Conservation (phyloP, 441 rosid species). For the Brassica balearica region DNA sequence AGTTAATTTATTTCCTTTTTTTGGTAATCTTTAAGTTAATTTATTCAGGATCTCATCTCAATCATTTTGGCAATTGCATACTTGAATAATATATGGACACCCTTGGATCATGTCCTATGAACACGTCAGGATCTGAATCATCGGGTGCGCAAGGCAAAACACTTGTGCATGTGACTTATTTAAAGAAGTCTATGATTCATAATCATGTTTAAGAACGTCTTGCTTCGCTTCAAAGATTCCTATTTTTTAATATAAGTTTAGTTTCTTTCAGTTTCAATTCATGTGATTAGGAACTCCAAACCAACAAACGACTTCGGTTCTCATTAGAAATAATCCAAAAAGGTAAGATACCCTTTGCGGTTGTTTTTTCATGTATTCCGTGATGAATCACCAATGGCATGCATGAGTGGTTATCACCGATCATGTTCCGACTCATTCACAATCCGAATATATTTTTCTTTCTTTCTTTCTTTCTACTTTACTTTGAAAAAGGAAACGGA, state of each 20-base stretch:
- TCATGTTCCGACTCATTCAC: conserved; percentile 14
- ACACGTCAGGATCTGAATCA: not conserved
- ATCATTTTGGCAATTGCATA: conserved; percentile 4
- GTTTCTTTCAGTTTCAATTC: not conserved
- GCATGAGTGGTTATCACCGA: conserved; percentile 14
- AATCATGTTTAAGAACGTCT: conserved; percentile 5
- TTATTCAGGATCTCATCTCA: not conserved
- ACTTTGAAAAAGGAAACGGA: not conserved
- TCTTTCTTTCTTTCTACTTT: conserved; percentile 12
- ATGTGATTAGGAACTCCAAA: not conserved
- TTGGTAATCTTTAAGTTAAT: not conserved
- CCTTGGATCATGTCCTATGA: conserved; percentile 2
- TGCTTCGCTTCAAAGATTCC: conserved; percentile 23
- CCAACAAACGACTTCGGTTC: not conserved
- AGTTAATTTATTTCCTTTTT: not conserved
- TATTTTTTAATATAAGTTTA: not conserved
- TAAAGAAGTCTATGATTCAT: not conserved
- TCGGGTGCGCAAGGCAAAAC: not conserved
- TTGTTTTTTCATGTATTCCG: not conserved
- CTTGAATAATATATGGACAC: conserved; percentile 1
- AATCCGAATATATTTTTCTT: not conserved
- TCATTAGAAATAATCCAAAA: not conserved
- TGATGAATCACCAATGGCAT: conserved; percentile 9
- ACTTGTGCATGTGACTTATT: conserved; percentile 2
- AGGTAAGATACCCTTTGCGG: not conserved